Evolutionary conservation across 495 filamentous ascomycete species (phyloP).

Genomic region (Elasticomyces elasticus): DNA sequence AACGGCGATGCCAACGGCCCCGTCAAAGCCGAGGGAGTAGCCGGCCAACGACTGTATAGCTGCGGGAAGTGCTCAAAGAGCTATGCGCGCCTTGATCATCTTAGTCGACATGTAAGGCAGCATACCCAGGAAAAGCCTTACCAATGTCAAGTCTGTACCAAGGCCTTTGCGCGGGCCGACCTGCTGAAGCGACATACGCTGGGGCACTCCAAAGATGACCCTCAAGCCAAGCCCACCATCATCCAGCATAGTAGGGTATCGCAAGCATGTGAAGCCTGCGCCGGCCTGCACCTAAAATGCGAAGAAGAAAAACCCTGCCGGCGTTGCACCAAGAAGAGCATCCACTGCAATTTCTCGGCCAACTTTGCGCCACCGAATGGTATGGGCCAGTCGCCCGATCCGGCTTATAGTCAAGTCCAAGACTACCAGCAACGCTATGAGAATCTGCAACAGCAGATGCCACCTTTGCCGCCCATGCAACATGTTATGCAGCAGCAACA

Average conservation of each 20-base stretch:
- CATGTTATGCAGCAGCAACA: constrained; percentile 2
- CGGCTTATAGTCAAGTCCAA: not conserved
- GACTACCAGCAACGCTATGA: constrained; percentile 13
- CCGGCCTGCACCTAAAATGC: constrained; percentile 27
- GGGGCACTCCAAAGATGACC: constrained; percentile 21
- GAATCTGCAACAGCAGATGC: constrained; percentile 12
- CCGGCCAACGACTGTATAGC: constrained; percentile 23
- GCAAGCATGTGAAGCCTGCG: constrained; percentile 30
- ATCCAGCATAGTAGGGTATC: constrained; percentile 21
- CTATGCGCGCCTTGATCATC: constrained; percentile 26
- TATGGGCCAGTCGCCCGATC: constrained; percentile 9
- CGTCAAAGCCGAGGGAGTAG: constrained; percentile 12
- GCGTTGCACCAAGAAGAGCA: constrained; percentile 26
- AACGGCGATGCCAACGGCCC: not conserved
- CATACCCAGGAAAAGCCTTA: constrained; percentile 30
- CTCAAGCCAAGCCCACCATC: constrained; percentile 10
- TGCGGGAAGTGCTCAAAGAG: constrained; percentile 26
- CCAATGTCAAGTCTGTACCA: constrained; percentile 25
- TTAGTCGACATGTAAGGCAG: constrained; percentile 28
- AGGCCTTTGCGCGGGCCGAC: constrained; percentile 27
- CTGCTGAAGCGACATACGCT: constrained; percentile 27
- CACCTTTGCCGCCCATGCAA: constrained; percentile 11
- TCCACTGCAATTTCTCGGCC: constrained; percentile 20
- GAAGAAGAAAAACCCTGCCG: constrained; percentile 30
- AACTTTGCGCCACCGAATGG: not conserved